phyloP scores from a whole-genome alignment of 2,329 filamentous ascomycete genomes.

The Fusarium sp. region DNA sequence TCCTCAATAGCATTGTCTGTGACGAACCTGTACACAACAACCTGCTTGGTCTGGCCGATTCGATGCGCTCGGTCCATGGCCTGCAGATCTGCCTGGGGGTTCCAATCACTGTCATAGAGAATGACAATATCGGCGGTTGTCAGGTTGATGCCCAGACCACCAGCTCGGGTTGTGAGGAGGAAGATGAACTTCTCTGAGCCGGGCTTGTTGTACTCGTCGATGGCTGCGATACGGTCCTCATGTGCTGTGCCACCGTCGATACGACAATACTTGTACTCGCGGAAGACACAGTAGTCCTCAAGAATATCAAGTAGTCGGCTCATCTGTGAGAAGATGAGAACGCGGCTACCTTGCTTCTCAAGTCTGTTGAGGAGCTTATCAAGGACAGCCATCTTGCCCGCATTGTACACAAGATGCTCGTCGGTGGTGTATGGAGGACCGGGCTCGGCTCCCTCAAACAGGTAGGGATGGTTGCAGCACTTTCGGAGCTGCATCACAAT shows the following conservation, averaged over 20 bases:
- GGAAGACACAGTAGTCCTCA: conserved; percentile 98
- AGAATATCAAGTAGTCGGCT: conserved; percentile 96
- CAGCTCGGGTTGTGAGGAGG: conserved; percentile 92
- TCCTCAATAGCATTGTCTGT: conserved; percentile 99
- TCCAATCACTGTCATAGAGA: conserved; percentile 98
- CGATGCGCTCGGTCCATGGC: conserved; percentile 99
- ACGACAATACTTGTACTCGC: conserved; percentile 94
- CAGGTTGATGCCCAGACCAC: conserved; percentile 96
- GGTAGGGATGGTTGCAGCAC: conserved; percentile 98
- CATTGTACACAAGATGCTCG: conserved; percentile 92
- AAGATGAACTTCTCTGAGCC: conserved; percentile 98
- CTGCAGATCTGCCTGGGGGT: conserved; percentile 96
- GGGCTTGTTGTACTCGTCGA: conserved; percentile 98
- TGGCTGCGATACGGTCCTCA: conserved; percentile 96
- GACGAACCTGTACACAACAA: conserved; percentile 95
- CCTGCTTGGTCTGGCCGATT: conserved; percentile 98
- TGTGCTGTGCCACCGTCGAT: conserved; percentile 98
- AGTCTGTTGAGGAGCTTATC: conserved; percentile 90
- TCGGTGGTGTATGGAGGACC: conserved; percentile 98
- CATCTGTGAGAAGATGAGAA: conserved; percentile 99
- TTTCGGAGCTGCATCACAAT: conserved; percentile 99
- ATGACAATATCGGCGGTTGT: conserved; percentile 96
- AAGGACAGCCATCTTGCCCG: conserved; percentile 97
- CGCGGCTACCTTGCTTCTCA: conserved; percentile 87
- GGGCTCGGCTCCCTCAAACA: conserved; percentile 97